Conservation (phyloP, 768 basidiomycete species). For the Xanthoconium stramineum region DNA sequence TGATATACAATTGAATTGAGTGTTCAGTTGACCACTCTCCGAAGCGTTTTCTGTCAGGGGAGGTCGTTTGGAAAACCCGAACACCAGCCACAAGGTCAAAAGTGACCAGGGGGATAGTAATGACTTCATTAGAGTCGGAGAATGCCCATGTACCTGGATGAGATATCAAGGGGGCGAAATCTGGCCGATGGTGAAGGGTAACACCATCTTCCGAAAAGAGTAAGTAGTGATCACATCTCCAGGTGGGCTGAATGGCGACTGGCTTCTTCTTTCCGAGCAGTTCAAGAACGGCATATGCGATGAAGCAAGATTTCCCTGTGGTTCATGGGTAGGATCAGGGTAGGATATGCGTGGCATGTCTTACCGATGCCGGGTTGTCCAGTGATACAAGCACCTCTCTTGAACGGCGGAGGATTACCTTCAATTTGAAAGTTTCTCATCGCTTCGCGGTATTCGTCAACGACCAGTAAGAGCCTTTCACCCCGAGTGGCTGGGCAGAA, state of each 20-base stretch:
- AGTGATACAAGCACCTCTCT: background rate
- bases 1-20: background rate
- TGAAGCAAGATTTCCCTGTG: background rate
- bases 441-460: too few relatives aligned
- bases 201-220: background rate
- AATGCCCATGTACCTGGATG: background rate
- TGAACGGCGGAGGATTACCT: too few relatives aligned
- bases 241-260: background rate
- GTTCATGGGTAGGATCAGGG: background rate
- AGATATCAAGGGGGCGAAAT: background rate
- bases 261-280: background rate
- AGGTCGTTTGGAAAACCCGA: background rate
- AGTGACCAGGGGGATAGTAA: background rate
- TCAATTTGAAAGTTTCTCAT: too few relatives aligned
- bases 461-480: too few relatives aligned
- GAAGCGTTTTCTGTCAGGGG: background rate
- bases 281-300: background rate
- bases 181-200: background rate
- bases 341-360: background rate
- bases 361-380: background rate
- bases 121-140: background rate
- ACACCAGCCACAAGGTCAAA: background rate
- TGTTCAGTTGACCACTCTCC: background rate
- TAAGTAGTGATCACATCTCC: background rate
- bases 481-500: too few relatives aligned